A percentile compares a stretch with the other conserved stretches of the same genome.
Evolutionary conservation across 2,329 filamentous ascomycete genomes (phyloP).

Genomic region (Polytolypa hystricis): DNA sequence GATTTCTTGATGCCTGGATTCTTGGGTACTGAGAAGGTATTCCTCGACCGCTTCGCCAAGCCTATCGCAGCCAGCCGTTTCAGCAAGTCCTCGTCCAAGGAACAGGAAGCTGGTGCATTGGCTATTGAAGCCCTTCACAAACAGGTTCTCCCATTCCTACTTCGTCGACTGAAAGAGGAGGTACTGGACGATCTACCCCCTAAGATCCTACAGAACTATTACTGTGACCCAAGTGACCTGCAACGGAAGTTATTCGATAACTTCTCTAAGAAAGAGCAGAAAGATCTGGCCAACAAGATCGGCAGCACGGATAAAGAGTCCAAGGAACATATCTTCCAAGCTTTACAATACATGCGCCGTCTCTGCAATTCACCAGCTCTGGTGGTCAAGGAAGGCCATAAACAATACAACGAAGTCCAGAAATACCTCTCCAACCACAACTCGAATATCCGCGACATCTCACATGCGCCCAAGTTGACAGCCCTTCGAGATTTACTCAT

Average conservation of each 20-base stretch:
- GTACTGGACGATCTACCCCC: conserved; percentile 91
- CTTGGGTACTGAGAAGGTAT: conserved; percentile 91
- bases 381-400: conserved; percentile 89
- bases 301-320: conserved; percentile 78
- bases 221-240: conserved; percentile 91
- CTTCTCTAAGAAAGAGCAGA: conserved; percentile 87
- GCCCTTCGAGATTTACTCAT: conserved; percentile 86
- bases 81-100: conserved; percentile 94
- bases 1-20: conserved; percentile 99
- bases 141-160: conserved; percentile 89
- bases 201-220: conserved; percentile 98
- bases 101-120: conserved; percentile 91
- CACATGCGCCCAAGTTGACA: conserved; percentile 83
- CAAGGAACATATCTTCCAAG: conserved; percentile 98
- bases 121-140: conserved; percentile 98
- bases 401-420: conserved; percentile 80
- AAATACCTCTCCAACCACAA: conserved; percentile 65
- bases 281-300: conserved; percentile 73
- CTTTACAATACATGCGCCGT: conserved; percentile 98
- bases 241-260: conserved; percentile 94
- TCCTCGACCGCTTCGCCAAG: conserved; percentile 87
- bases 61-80: conserved; percentile 90
- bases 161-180: conserved; percentile 93
- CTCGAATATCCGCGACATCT: conserved; percentile 70
- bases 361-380: conserved; percentile 95